phyloP scores from a whole-genome alignment of 768 basidiomycete genomes.

The Pisolithus tinctorius region DNA sequence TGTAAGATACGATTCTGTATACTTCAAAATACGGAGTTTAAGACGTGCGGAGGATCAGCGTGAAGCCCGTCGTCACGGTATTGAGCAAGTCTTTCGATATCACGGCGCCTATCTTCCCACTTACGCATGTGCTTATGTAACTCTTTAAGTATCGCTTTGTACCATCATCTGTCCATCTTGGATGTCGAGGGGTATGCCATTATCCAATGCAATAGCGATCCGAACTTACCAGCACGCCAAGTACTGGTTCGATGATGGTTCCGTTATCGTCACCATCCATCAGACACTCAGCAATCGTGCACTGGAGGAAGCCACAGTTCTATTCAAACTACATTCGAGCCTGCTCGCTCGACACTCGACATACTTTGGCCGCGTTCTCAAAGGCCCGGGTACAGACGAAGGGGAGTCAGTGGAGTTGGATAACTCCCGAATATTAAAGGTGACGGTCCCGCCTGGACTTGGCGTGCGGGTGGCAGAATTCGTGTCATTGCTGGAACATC shows the following conservation, averaged over 20 bases:
- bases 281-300: slow-evolving; percentile 6
- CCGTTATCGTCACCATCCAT: slow-evolving; percentile 42
- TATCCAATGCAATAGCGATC: background rate
- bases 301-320: slow-evolving; percentile 9
- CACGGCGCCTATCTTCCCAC: too few relatives aligned
- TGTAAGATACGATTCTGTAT: too few relatives aligned
- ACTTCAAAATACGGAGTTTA: too few relatives aligned
- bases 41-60: too few relatives aligned
- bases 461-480: slow-evolving; percentile 42
- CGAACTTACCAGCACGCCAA: slow-evolving; percentile 32
- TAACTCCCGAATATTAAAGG: slow-evolving; percentile 8
- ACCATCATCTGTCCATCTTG: background rate
- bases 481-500: slow-evolving; percentile 49
- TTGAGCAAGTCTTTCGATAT: too few relatives aligned
- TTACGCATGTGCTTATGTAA: too few relatives aligned
- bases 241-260: slow-evolving; percentile 67
- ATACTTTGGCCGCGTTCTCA: slow-evolving; percentile 7
- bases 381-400: too few relatives aligned
- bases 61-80: too few relatives aligned
- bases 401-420: background rate
- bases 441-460: slow-evolving; percentile 31
- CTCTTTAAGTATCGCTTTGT: too few relatives aligned
- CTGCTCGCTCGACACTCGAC: slow-evolving; percentile 49
- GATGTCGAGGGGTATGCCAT: background rate
- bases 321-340: slow-evolving; percentile 53